Conservation (phyloP, 768 basidiomycete genomes). For the Pulveroboletus sp. region DNA sequence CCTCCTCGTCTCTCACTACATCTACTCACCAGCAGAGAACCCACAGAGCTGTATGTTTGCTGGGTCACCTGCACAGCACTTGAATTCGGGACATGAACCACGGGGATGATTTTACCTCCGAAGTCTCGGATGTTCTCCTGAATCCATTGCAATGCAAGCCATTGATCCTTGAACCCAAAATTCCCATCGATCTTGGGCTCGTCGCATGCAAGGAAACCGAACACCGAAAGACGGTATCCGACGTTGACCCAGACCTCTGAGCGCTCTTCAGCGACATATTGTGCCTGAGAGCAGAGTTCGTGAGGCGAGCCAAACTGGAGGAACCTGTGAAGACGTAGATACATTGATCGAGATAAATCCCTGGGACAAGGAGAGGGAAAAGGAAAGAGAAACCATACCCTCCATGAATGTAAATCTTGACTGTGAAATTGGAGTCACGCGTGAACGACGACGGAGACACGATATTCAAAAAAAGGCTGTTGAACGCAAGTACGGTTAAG, state of each 20-base stretch:
- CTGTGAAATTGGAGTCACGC: conserved; percentile 48
- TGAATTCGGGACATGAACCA: neutral
- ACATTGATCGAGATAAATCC: neutral
- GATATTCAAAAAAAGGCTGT: conserved; percentile 63
- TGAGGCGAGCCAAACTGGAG: conserved; percentile 79
- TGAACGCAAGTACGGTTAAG: neutral
- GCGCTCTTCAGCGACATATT: conserved; percentile 59
- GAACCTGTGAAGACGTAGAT: conserved; percentile 41
- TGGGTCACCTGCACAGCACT: conserved; percentile 46
- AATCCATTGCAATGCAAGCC: conserved; percentile 73
- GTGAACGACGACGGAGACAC: conserved; percentile 45
- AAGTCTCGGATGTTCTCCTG: conserved; percentile 61
- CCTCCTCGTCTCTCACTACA: neutral
- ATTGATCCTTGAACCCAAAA: conserved; percentile 83
- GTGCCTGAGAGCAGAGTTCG: conserved; percentile 52
- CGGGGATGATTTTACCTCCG: conserved; percentile 45
- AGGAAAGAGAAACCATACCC: conserved; percentile 39
- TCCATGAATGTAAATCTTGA: conserved; percentile 75
- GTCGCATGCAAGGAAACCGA: conserved; percentile 71
- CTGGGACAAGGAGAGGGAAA: neutral
- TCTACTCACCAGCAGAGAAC: conserved; percentile 58
- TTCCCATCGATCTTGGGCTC: conserved; percentile 61
- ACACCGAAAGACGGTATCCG: conserved; percentile 70
- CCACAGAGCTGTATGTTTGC: conserved; percentile 59
- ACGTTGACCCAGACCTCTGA: conserved; percentile 74